Evolutionary conservation across 345 rosid genomes (phyloP).

Genomic region (Linum tenue): DNA sequence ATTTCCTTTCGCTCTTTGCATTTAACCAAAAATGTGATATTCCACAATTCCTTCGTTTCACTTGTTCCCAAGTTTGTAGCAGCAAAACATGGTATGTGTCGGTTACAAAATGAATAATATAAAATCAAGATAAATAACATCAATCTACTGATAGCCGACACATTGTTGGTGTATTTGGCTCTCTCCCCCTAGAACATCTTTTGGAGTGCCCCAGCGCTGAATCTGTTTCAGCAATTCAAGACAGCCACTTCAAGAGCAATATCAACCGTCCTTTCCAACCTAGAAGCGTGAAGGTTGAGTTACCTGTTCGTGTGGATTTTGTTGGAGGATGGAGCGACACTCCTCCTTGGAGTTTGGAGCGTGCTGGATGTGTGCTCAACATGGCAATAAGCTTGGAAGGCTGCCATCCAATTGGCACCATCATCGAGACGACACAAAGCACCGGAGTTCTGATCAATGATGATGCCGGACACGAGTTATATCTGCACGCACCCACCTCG

Average conservation of each 20-base stretch:
- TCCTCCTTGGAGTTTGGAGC: conserved; percentile 98
- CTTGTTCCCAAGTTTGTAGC: too few relatives aligned
- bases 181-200: conserved; percentile 40
- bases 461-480: conserved; percentile 54
- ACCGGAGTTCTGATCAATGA: conserved; percentile 56
- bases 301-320: conserved; percentile 92
- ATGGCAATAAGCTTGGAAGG: conserved; percentile 81
- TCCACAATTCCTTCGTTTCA: too few relatives aligned
- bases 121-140: too few relatives aligned
- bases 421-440: conserved; percentile 51
- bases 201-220: conserved; percentile 32
- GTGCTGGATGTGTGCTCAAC: conserved; percentile 86
- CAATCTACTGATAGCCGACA: too few relatives aligned
- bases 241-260: conserved; percentile 21
- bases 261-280: conserved; percentile 26
- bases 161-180: conserved; percentile 11
- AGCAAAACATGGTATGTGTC: too few relatives aligned
- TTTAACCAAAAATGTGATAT: too few relatives aligned
- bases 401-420: conserved; percentile 82
- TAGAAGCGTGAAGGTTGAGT: conserved; percentile 54
- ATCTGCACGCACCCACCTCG: conserved; percentile 39
- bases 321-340: conserved; percentile 99
- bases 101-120: too few relatives aligned
- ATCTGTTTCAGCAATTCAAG: conserved; percentile 20
- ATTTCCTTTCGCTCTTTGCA: too few relatives aligned